Base-by-base conservation (phyloP, 306 rosid species). In the Fragaria vesca region DNA sequence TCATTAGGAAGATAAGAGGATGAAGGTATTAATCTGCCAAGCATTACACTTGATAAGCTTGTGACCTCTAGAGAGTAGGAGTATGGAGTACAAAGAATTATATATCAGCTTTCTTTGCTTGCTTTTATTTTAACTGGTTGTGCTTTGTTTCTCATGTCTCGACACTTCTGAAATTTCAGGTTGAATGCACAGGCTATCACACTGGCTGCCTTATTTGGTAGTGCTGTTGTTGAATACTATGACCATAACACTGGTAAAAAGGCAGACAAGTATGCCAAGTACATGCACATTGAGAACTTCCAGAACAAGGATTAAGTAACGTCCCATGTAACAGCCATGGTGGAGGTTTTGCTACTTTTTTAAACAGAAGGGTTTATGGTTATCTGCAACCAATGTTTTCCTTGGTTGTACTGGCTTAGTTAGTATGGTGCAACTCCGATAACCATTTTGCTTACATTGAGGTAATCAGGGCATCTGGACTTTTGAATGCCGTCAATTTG, bases 111-210 rank as follows among this genome's bases (percentile, higher is more conserved):
- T 17, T 50, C 28, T 6, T 16, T 17, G 24, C 8, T 21, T 63
- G 34, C 17, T 38, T 43, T 45, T 6, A 18, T 11, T 42, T 13
- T 65, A 28, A 6, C 68, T 47, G 28, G 21, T 48, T 11, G 12
- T n/a, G 30, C 18, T 30, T 75, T 74, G 57, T 72, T 54, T 24
- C 76, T 76, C 45, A 76, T 10, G 58, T 58, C 58, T 77, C 78
- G 17, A 34, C 36, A 12, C 51, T 8, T 16, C 34, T 74, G 54
- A 63, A 50, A 20, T 70, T 50, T 80, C 90, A 96, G 98, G 97
- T 82, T 96, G 85, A 93, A 96, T 43, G 99, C 98, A 3, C 99
- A 96, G 92, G 99, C 94, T 77, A 84, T 93, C 20, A 96, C 99
- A 1, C 87, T 96, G 5, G 98, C 94, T 21, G 99, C 98, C 45